These are phyloP conservation scores for Mycena vitilis DNA, from an alignment of 768 basidiomycete genomes.

Conservation along the genomic window DNA sequence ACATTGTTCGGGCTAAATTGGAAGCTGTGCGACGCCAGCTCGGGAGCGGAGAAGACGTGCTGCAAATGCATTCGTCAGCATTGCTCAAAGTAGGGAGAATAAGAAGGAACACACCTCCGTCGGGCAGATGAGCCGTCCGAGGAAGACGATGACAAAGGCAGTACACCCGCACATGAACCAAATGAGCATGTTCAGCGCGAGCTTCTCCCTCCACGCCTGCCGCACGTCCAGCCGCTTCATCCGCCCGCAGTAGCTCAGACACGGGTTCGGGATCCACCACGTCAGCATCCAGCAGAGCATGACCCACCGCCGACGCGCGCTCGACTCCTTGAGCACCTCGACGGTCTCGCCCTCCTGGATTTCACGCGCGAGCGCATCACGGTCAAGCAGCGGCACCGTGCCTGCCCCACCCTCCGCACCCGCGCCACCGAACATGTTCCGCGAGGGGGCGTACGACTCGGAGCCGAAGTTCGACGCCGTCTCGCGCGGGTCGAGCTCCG, in stretches of 20 bases:
- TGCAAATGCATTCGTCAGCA: neutral
- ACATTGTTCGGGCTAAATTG: conserved; percentile 76
- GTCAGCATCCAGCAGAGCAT: conserved; percentile 89
- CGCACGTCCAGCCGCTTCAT: conserved; percentile 96
- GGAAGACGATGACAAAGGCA: conserved; percentile 91
- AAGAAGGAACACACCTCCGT: conserved; percentile 57
- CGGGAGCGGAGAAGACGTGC: conserved; percentile 85
- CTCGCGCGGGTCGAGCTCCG: conserved; percentile 69
- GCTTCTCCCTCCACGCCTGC: conserved; percentile 98
- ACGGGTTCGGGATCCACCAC: conserved; percentile 86
- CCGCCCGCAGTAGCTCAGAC: conserved; percentile 78
- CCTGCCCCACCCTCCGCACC: conserved; percentile 72
- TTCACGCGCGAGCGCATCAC: conserved; percentile 87
- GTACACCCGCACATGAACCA: conserved; percentile 93
- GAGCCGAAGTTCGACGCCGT: conserved; percentile 86
- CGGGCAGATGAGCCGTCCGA: conserved; percentile 93
- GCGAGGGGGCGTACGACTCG: conserved; percentile 92
- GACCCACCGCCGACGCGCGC: conserved; percentile 89
- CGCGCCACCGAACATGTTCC: conserved; percentile 95
- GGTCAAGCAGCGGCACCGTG: conserved; percentile 63
- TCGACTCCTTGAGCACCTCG: conserved; percentile 86
- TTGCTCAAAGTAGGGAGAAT: neutral
- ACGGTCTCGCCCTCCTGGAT: conserved; percentile 89
- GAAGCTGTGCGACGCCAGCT: conserved; percentile 80
- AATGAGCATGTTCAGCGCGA: conserved; percentile 94